Percentiles rank a stretch among this genome's conserved stretches.
Evolutionary conservation across 2,329 filamentous ascomycete species (phyloP).

Genomic region (Ambrosiella cleistominuta): DNA sequence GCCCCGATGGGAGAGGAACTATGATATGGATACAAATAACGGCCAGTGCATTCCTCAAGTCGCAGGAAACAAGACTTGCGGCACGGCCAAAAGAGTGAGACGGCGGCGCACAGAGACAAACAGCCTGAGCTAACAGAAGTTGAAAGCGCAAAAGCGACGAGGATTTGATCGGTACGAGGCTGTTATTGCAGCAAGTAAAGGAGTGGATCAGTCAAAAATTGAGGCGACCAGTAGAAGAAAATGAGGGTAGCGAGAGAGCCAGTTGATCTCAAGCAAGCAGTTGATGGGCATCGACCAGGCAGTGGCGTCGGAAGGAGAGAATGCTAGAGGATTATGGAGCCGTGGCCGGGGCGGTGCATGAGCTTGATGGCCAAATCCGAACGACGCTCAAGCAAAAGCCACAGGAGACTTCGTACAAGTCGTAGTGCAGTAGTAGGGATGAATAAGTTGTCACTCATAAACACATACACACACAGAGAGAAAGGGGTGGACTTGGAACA

Average conservation of each 20-base stretch:
- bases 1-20: not conserved
- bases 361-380: not conserved
- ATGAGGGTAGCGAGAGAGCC: not conserved
- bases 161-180: not conserved
- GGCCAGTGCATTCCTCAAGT: constrained; percentile 9
- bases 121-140: not conserved
- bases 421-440: not conserved
- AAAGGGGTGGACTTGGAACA: not conserved
- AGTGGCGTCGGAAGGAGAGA: not conserved
- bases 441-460: too few species aligned
- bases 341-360: constrained; percentile 3
- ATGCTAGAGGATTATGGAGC: not conserved
- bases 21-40: constrained; percentile 9
- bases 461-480: not conserved
- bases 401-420: not conserved
- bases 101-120: not conserved
- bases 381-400: not conserved
- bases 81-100: constrained; percentile 2
- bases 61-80: not conserved
- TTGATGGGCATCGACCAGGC: not conserved
- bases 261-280: constrained; percentile 2
- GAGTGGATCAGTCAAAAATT: not conserved
- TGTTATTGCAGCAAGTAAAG: constrained; percentile 4
- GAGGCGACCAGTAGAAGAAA: not conserved
- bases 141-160: not conserved